phyloP scores from a whole-genome alignment of 176 grass and related monocot genomes.

The Secale cereale region DNA sequence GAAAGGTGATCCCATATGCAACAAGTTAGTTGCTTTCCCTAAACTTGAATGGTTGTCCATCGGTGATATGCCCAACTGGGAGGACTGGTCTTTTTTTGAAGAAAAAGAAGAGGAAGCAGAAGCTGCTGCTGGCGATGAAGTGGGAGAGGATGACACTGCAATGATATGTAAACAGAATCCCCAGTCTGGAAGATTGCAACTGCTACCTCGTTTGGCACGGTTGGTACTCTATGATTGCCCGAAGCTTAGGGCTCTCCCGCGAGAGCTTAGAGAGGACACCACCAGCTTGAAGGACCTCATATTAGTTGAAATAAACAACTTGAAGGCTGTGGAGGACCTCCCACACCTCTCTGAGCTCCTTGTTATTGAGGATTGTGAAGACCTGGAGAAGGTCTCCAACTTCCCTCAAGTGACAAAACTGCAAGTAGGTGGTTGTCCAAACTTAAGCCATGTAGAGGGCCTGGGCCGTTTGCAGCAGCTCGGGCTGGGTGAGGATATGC shows the following conservation, averaged over 20 bases:
- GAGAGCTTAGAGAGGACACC: neutral
- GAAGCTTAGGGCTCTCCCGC: slow-evolving; percentile 22
- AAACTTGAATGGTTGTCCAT: slow-evolving; percentile 7
- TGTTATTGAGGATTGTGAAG: accelerated
- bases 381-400: slow-evolving; percentile 13
- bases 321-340: slow-evolving; percentile 15
- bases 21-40: neutral
- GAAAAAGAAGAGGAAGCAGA: neutral
- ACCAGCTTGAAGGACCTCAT: neutral
- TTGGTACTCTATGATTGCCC: neutral
- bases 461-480: neutral
- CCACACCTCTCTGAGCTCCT: neutral
- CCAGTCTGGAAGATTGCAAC: neutral
- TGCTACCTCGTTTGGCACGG: neutral
- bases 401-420: neutral
- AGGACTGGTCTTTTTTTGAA: slow-evolving; percentile 25
- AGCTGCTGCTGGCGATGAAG: neutral
- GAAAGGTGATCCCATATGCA: neutral
- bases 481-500: neutral
- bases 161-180: neutral
- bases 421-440: accelerated
- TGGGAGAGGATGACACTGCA: neutral
- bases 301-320: neutral
- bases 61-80: slow-evolving; percentile 6
- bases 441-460: neutral